Conservation (phyloP, 148 eudicot genomes). For the Heliamphora exappendiculata region DNA sequence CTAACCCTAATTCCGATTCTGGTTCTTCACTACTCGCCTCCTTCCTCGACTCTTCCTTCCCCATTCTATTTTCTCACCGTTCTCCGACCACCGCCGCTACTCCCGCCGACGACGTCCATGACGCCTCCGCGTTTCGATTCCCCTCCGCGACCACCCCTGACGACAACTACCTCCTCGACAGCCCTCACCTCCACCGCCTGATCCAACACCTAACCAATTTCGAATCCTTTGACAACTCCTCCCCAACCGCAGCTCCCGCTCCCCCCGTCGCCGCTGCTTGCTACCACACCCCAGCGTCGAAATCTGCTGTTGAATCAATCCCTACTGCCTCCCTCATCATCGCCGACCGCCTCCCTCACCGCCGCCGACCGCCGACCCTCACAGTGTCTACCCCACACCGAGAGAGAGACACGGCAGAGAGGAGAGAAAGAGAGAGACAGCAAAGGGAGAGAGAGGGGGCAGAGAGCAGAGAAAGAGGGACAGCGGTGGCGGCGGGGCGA, state of each 20-base stretch:
- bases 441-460: too few relatives aligned
- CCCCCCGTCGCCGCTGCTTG: not conserved
- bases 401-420: too few relatives aligned
- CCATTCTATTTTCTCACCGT: not conserved
- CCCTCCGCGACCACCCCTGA: slow-evolving; percentile 10
- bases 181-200: slow-evolving; percentile 30
- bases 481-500: too few relatives aligned
- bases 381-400: too few relatives aligned
- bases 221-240: not conserved
- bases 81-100: not conserved
- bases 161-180: slow-evolving; percentile 30
- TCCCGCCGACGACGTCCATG: not conserved
- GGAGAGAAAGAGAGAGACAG: too few relatives aligned
- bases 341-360: too few relatives aligned
- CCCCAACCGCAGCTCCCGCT: too few relatives aligned
- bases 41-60: not conserved
- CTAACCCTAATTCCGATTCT: slow-evolving; percentile 1
- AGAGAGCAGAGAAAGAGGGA: too few relatives aligned
- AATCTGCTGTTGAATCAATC: slow-evolving; percentile 14
- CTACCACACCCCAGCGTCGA: slow-evolving; percentile 14
- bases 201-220: slow-evolving; percentile 26
- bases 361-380: too few relatives aligned
- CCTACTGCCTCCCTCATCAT: too few relatives aligned
- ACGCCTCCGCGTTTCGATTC: not conserved
- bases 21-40: not conserved